Conservation (phyloP, 352 stramenopile genomes). For the Pythium plurisporium region DNA sequence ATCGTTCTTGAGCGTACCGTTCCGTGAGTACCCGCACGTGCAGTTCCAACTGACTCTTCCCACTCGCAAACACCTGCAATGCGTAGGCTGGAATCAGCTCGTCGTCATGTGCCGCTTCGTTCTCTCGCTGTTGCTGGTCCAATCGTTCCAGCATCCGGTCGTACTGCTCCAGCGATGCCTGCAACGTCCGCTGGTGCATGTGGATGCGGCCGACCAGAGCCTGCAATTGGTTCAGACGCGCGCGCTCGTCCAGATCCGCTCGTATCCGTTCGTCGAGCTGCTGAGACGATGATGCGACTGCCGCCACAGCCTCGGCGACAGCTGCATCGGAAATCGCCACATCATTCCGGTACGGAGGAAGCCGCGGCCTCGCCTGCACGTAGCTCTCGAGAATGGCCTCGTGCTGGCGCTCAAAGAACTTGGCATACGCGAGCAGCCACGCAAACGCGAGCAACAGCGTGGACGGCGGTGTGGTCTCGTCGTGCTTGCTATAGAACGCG, state of each 20-base stretch:
- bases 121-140: constrained; percentile 26
- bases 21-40: constrained; percentile 41
- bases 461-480: constrained; percentile 19
- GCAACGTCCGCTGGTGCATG: constrained; percentile 33
- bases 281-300: neutral
- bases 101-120: constrained; percentile 17
- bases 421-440: constrained; percentile 47
- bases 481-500: constrained; percentile 30
- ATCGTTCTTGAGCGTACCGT: constrained; percentile 20
- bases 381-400: constrained; percentile 37
- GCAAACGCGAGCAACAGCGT: constrained; percentile 47
- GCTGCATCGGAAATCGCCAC: constrained; percentile 20
- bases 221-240: constrained; percentile 27
- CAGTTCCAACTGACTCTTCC: constrained; percentile 25
- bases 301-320: constrained; percentile 7
- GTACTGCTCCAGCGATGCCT: constrained; percentile 32
- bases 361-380: neutral
- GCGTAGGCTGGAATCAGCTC: constrained; percentile 35
- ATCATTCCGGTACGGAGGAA: constrained; percentile 39
- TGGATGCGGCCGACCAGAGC: constrained; percentile 31
- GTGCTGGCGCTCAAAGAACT: constrained; percentile 47
- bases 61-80: constrained; percentile 33
- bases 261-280: neutral
- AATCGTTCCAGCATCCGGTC: constrained; percentile 37
- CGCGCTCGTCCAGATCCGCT: neutral